These are phyloP conservation scores for Fagopyrum esculentum DNA, from an alignment of 148 eudicot species.

Conservation along the genomic window DNA sequence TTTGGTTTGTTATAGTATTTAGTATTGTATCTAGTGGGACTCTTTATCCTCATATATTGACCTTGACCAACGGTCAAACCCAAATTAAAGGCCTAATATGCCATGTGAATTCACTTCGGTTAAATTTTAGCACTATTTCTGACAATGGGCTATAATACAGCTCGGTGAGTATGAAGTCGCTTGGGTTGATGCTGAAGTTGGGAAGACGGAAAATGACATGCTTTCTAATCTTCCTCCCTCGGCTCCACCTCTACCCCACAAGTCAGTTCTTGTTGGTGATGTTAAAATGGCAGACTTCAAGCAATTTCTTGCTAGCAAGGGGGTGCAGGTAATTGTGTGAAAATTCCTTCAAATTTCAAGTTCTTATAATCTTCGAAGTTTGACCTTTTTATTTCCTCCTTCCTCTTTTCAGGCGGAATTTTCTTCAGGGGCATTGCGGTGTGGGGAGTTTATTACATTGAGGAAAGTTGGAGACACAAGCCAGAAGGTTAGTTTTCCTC, in stretches of 20 bases:
- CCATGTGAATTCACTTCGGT: background rate
- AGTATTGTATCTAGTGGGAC: background rate
- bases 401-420: slow-evolving; percentile 66
- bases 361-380: background rate
- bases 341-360: background rate
- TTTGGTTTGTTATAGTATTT: background rate
- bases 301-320: slow-evolving; percentile 86
- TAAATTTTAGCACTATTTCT: background rate
- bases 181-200: slow-evolving; percentile 94
- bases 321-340: slow-evolving; percentile 56
- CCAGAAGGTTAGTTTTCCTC: slow-evolving; percentile 52
- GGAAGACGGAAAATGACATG: slow-evolving; percentile 57
- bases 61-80: background rate
- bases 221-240: slow-evolving; percentile 82
- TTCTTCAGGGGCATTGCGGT: slow-evolving; percentile 82
- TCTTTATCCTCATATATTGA: background rate
- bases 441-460: slow-evolving; percentile 82
- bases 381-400: background rate
- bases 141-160: slow-evolving; percentile 24
- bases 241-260: slow-evolving; percentile 66
- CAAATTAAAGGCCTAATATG: background rate
- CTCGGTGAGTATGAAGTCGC: slow-evolving; percentile 96
- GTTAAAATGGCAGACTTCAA: slow-evolving; percentile 93
- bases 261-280: slow-evolving; percentile 93
- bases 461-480: slow-evolving; percentile 82